Evolutionary conservation across 495 filamentous ascomycete genomes (phyloP).

Genomic region (Xylaria sp.): DNA sequence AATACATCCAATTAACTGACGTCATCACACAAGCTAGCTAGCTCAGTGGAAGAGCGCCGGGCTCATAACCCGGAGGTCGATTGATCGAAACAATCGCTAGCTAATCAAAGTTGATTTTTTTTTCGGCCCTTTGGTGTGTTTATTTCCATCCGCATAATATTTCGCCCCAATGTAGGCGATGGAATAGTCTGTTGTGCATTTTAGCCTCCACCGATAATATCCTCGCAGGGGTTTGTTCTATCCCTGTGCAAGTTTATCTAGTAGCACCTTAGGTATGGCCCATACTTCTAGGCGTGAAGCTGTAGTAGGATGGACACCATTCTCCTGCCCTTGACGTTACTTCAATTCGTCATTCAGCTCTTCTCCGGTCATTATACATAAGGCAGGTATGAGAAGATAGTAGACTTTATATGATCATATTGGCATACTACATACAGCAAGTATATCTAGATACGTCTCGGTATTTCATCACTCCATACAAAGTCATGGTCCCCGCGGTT

Average conservation of each 20-base stretch:
- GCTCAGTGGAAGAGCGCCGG: conserved; percentile 25
- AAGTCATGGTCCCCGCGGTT: background rate
- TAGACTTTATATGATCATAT: background rate
- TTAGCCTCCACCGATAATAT: background rate
- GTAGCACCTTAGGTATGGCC: too few species aligned
- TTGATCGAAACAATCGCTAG: conserved; percentile 26
- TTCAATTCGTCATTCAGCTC: background rate
- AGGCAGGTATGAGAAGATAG: too few species aligned
- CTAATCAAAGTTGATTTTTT: background rate
- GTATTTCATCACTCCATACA: background rate
- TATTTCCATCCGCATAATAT: background rate
- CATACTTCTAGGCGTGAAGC: too few species aligned
- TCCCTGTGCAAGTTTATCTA: too few species aligned
- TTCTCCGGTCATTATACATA: background rate
- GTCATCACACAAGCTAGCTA: conserved; percentile 11
- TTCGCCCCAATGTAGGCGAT: background rate
- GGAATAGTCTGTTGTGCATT: background rate
- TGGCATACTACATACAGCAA: background rate
- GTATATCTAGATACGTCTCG: background rate
- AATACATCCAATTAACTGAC: background rate
- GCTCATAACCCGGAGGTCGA: conserved; percentile 25
- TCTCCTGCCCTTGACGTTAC: too few species aligned
- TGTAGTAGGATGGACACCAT: too few species aligned
- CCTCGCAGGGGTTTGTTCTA: background rate
- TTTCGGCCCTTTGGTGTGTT: background rate